These are phyloP conservation scores for Phylloporus sp. DNA, from an alignment of 768 basidiomycete species.

Conservation along the genomic window DNA sequence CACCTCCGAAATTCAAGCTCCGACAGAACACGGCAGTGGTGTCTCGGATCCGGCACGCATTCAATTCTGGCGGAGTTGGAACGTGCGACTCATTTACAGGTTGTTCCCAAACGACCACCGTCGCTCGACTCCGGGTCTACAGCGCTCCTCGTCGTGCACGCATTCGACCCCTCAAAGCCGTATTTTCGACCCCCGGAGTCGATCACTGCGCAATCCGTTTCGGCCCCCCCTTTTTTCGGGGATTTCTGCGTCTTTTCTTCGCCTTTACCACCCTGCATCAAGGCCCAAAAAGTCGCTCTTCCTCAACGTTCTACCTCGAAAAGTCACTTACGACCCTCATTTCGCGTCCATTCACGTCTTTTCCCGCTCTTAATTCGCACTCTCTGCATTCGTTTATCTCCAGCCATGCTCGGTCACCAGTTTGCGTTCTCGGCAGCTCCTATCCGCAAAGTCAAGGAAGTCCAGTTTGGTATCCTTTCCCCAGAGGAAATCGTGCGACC, in stretches of 20 bases:
- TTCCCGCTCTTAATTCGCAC: constrained; percentile 1
- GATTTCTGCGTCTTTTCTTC: constrained; percentile 16
- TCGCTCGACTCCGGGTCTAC: constrained; percentile 19
- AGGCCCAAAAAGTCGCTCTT: constrained; percentile 21
- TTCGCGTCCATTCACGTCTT: constrained; percentile 28
- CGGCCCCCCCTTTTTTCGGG: constrained; percentile 10
- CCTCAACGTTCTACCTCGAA: constrained; percentile 2
- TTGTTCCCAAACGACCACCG: constrained; percentile 33
- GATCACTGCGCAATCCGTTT: constrained; percentile 3
- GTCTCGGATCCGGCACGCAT: constrained; percentile 16
- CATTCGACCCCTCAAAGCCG: constrained; percentile 5
- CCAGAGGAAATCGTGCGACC: constrained; percentile 90
- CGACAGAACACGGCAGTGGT: constrained; percentile 14
- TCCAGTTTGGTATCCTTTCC: constrained; percentile 97
- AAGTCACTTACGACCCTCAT: constrained; percentile 6
- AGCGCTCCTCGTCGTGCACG: constrained; percentile 12
- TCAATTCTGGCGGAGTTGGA: constrained; percentile 33
- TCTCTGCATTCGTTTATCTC: too few species aligned
- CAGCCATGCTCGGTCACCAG: constrained; percentile 77
- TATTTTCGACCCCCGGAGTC: neutral
- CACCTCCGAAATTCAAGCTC: constrained; percentile 18
- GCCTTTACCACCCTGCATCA: constrained; percentile 5
- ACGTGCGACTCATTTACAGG: constrained; percentile 30
- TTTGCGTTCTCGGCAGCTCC: constrained; percentile 93
- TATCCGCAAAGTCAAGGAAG: constrained; percentile 92